Evolutionary conservation across 495 filamentous ascomycete genomes (phyloP).

Genomic region (Penicillium antarcticum): DNA sequence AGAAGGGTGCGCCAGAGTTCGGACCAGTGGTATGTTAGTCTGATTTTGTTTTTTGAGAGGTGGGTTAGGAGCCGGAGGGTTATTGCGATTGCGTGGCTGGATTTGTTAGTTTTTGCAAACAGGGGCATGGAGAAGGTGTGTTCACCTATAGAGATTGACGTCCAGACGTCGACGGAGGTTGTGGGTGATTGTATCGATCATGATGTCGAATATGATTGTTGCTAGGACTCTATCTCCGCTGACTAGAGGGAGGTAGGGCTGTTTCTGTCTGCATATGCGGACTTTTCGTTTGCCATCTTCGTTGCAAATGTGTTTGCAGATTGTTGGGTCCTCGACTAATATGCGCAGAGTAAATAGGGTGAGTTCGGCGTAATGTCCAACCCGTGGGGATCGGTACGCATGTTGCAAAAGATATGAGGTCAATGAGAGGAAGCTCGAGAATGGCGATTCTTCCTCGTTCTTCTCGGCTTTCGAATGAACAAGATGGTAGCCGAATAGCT

Average conservation of each 20-base stretch:
- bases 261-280: slow-evolving; percentile 84
- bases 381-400: slow-evolving; percentile 76
- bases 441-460: slow-evolving; percentile 69
- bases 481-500: slow-evolving; percentile 86
- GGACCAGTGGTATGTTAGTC: slow-evolving; percentile 88
- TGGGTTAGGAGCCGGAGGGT: slow-evolving; percentile 79
- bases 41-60: slow-evolving; percentile 72
- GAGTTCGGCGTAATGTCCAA: slow-evolving; percentile 77
- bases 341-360: slow-evolving; percentile 81
- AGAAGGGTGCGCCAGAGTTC: slow-evolving; percentile 90
- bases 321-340: slow-evolving; percentile 77
- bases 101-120: background rate
- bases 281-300: slow-evolving; percentile 74
- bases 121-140: background rate
- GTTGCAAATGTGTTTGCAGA: slow-evolving; percentile 82
- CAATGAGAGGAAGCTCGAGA: slow-evolving; percentile 80
- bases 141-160: slow-evolving; percentile 73
- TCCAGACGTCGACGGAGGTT: slow-evolving; percentile 85
- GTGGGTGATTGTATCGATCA: slow-evolving; percentile 89
- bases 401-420: slow-evolving; percentile 93
- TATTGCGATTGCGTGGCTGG: slow-evolving; percentile 61
- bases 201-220: slow-evolving; percentile 74
- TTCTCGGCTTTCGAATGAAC: slow-evolving; percentile 58
- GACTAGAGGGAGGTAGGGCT: slow-evolving; percentile 79
- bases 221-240: slow-evolving; percentile 67